Base-by-base conservation (phyloP, 1,139 yeast genomes). In the Yamadazyma friedrichii region DNA sequence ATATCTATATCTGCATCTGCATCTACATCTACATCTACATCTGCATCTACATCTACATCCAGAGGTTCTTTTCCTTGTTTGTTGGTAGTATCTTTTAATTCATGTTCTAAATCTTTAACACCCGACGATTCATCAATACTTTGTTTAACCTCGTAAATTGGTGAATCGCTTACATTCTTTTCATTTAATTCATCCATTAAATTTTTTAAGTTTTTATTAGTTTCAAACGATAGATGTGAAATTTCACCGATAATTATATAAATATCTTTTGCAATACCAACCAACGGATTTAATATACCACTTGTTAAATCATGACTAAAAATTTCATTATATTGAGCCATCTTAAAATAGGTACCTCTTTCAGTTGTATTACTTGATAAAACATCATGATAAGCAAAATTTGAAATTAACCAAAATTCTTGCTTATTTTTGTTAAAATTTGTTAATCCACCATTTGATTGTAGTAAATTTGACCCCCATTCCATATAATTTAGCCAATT, bases 321-420 rank as follows among this genome's bases (percentile, higher is more conserved):
- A 39, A 80, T 70, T 29, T 65, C 61, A 38, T 82, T 80, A 58
- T 86, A 85, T 34, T 78, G 80, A 12, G 65, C 64, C 17, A 74
- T 62, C 0, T 80, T 72, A 54, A 82, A 82, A 52, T 78, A 80
- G 0, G 84, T 72, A 1, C 81, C 81, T 37, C 82, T 56, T 41
- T 77, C 79, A 38, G 74, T 66, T 28, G 72, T 70, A 11, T 85
- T 77, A 40, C 82, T 74, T 1, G 93, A 81, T 48, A 84, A 66
- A 31, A 87, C 74, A 55, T 86, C 95, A 58, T 87, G 95, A 55
- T 86, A 87, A 1, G 89, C 88, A 62, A 84, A 87, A 58, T 83
- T 85, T n/a, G 88, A 78, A 20, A 84, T 79, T 42, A 87, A 67
- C 86, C 93, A 87, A 46, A 82, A 80, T 46, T 79, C 79, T 44